Evolutionary conservation across 2,329 filamentous ascomycete genomes (phyloP).

Genomic region (Aspergillus transmontanensis): DNA sequence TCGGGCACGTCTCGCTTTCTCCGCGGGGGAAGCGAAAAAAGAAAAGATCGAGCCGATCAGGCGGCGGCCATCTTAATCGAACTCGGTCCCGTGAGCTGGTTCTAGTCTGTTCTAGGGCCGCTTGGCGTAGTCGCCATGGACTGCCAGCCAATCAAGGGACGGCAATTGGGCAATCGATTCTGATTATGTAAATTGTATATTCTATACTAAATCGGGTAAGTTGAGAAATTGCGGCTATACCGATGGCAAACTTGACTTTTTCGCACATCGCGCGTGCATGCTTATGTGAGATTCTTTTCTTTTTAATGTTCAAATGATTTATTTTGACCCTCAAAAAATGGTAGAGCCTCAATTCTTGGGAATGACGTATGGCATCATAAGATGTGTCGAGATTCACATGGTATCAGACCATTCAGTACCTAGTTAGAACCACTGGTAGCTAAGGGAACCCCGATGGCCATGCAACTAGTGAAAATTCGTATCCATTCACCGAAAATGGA

Average conservation of each 20-base stretch:
- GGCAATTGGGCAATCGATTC: too few species aligned
- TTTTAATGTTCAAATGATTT: too few species aligned
- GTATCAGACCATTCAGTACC: not conserved
- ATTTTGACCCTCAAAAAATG: not conserved
- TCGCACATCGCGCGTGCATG: not conserved
- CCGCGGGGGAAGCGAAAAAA: not conserved
- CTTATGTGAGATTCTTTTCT: not conserved
- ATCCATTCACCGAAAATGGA: not conserved
- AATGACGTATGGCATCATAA: not conserved
- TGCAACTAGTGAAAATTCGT: not conserved
- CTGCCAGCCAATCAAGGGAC: not conserved
- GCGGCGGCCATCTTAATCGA: not conserved
- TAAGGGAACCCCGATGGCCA: not conserved
- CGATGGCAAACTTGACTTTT: not conserved
- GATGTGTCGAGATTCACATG: not conserved
- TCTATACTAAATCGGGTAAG: slow-evolving; percentile 3
- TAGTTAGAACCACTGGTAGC: not conserved
- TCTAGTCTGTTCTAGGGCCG: slow-evolving; percentile 16
- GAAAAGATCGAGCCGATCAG: not conserved
- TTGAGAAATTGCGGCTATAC: not conserved
- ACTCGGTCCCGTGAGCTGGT: slow-evolving; percentile 12
- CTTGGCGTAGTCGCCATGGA: not conserved
- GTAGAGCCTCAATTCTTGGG: not conserved
- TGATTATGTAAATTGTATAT: slow-evolving; percentile 7
- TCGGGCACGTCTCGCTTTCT: not conserved